phyloP scores from a whole-genome alignment of 441 rosid species.

The Bruguiera hainesii region DNA sequence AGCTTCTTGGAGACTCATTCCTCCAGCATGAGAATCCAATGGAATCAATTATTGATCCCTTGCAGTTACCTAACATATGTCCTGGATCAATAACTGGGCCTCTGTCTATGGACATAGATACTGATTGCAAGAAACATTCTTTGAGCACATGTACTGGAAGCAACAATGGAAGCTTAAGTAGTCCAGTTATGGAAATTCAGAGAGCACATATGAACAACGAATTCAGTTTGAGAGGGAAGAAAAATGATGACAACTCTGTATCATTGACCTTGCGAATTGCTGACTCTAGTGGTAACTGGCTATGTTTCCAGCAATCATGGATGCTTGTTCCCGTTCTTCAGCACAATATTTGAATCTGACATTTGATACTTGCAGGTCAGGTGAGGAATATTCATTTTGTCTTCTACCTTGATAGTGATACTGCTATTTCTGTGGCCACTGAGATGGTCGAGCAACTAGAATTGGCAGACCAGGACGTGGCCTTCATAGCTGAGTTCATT shows the following conservation, averaged over 20 bases:
- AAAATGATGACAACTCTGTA: slow-evolving; percentile 39
- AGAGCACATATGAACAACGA: slow-evolving; percentile 35
- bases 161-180: slow-evolving; percentile 25
- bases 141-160: slow-evolving; percentile 31
- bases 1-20: slow-evolving; percentile 42
- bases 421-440: slow-evolving; percentile 48
- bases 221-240: slow-evolving; percentile 50
- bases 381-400: slow-evolving; percentile 55
- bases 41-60: slow-evolving; percentile 26
- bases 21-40: slow-evolving; percentile 37
- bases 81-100: slow-evolving; percentile 33
- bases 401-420: slow-evolving; percentile 60
- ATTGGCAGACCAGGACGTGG: slow-evolving; percentile 47
- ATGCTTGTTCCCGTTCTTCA: slow-evolving; percentile 9
- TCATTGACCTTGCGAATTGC: slow-evolving; percentile 53
- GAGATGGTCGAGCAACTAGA: slow-evolving; percentile 78
- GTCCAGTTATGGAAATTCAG: slow-evolving; percentile 39
- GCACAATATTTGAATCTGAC: neutral
- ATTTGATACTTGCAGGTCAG: slow-evolving; percentile 35
- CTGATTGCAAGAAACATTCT: slow-evolving; percentile 34
- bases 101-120: slow-evolving; percentile 64
- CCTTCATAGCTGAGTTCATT: slow-evolving; percentile 57
- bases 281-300: slow-evolving; percentile 33
- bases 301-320: slow-evolving; percentile 4
- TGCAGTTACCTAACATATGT: slow-evolving; percentile 28